A percentile compares a stretch with the other conserved stretches of the same genome.
phyloP scores from a whole-genome alignment of 805 yeast species.

The Blastobotrys parvus region DNA sequence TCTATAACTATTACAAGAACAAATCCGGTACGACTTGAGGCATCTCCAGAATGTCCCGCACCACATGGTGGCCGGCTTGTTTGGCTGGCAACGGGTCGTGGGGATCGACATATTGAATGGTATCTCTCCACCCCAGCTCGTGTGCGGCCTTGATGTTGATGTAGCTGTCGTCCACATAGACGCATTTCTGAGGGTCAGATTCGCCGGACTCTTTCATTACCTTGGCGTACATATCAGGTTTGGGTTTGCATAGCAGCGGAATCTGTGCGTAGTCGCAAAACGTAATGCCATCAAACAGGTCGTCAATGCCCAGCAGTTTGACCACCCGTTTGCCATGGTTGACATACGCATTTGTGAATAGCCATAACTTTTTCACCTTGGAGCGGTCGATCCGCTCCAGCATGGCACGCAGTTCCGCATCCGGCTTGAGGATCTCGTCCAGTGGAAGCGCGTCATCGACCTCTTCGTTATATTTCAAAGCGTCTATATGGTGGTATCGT shows the following conservation, averaged over 20 bases:
- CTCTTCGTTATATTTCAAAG: slow-evolving; percentile 74
- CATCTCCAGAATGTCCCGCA: slow-evolving; percentile 51
- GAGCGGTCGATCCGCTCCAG: slow-evolving; percentile 32
- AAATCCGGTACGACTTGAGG: slow-evolving; percentile 44
- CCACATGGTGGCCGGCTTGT: slow-evolving; percentile 38
- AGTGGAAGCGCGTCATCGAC: slow-evolving; percentile 92
- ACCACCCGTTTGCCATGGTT: slow-evolving; percentile 82
- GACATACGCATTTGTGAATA: slow-evolving; percentile 89
- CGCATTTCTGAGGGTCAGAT: slow-evolving; percentile 40
- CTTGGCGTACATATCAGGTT: slow-evolving; percentile 53
- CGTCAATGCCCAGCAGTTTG: slow-evolving; percentile 78
- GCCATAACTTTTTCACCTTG: slow-evolving; percentile 71
- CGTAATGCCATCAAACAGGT: slow-evolving; percentile 87
- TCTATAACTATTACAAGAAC: slow-evolving; percentile 29
- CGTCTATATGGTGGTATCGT: slow-evolving; percentile 59
- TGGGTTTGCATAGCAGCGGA: slow-evolving; percentile 83
- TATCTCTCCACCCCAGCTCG: slow-evolving; percentile 60
- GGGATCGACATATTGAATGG: slow-evolving; percentile 68
- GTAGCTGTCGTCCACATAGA: slow-evolving; percentile 83
- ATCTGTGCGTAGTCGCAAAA: slow-evolving; percentile 71
- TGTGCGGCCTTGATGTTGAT: slow-evolving; percentile 70
- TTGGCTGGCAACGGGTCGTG: slow-evolving; percentile 40
- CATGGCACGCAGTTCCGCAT: slow-evolving; percentile 27
- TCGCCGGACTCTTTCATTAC: slow-evolving; percentile 54
- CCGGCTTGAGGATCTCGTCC: slow-evolving; percentile 63